Evolutionary conservation across 75 land plant genomes (phyloP), one percentile per base, ranked within the genome.

Genomic region (Pinus taeda): DNA sequence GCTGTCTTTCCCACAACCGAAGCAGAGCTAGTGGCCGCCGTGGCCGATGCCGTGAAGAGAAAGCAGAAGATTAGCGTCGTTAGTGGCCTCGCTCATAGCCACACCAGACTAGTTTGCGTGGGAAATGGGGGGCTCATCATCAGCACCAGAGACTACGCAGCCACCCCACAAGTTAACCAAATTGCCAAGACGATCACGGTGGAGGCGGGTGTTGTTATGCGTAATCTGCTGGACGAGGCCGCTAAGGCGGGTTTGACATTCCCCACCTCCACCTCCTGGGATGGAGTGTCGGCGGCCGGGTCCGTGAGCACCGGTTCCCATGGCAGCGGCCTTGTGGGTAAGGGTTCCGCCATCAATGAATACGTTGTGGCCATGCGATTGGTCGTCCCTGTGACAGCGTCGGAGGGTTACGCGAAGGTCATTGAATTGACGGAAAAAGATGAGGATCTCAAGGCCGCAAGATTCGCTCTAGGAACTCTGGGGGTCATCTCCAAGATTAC

Each of bases 241-340:
- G 59, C 58, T 55, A 14, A 30, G 56, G 0, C 62, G 21, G 71
- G 79, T 57, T 17, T 22, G 71, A 36, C 59, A 62, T 73, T 80
- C 70, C 85, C 83, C 21, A 82, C 85, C 33, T 76, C 75, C 65
- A 77, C 85, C 7, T 42, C 72, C 57, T 81, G 80, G 81, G 82
- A 81, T 5, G 83, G 82, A 39, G 81, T 79, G 3, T 79, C 83
- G 11, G 63, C 72, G 3, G 83, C 82, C 24, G 83, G 83, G 8
- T 61, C 58, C 24, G 71, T 81, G 57, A 73, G 62, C 62, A 82
- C 75, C 17, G 61, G 83, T 45, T 62, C 81, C 26, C 83, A 82
- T 37, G 83, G 83, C 55, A 85, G 87, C 49, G 73, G 85, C 0
- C 66, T 82, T 8, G 22, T 6, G 1, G 79, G 85, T 15, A 82